Evolutionary conservation across 805 yeast species (phyloP).

Genomic region (Candida boleticola): DNA sequence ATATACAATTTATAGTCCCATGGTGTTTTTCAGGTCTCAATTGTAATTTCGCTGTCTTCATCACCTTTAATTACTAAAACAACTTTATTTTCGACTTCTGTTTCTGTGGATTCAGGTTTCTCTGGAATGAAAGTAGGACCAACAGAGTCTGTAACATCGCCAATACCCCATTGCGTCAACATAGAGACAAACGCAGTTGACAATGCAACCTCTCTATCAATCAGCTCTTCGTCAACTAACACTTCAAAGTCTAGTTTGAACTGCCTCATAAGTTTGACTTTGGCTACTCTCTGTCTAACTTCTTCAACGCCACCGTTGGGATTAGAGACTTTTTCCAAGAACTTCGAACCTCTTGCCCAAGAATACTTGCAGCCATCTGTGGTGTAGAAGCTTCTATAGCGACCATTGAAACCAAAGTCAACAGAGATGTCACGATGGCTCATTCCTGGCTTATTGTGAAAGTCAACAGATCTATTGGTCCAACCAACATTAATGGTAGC

Average conservation of each 20-base stretch:
- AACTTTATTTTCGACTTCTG: slow-evolving; percentile 13
- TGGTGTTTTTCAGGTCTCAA: too few relatives aligned
- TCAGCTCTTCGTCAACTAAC: slow-evolving; percentile 44
- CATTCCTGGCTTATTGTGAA: slow-evolving; percentile 45
- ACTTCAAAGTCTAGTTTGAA: slow-evolving; percentile 60
- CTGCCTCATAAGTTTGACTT: slow-evolving; percentile 55
- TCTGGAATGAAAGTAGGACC: slow-evolving; percentile 45
- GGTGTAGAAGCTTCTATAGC: slow-evolving; percentile 47
- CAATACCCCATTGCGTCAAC: slow-evolving; percentile 67
- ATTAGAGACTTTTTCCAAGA: slow-evolving; percentile 50
- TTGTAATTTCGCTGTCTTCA: slow-evolving; percentile 6
- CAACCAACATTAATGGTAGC: slow-evolving; percentile 53
- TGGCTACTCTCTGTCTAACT: slow-evolving; percentile 50
- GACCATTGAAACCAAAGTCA: slow-evolving; percentile 38
- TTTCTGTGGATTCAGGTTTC: background rate
- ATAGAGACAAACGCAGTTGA: slow-evolving; percentile 62
- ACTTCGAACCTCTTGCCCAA: slow-evolving; percentile 55
- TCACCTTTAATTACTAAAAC: slow-evolving; percentile 8
- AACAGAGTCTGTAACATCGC: slow-evolving; percentile 50
- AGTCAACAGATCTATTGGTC: slow-evolving; percentile 43
- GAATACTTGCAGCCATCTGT: slow-evolving; percentile 53
- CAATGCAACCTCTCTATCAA: slow-evolving; percentile 52
- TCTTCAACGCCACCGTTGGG: slow-evolving; percentile 60
- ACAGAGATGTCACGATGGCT: slow-evolving; percentile 43
- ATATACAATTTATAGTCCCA: too few relatives aligned